Percentiles rank a stretch among this genome's conserved stretches.
Conservation (phyloP, 129 eudicot genomes). For the Flaveria brownii region DNA sequence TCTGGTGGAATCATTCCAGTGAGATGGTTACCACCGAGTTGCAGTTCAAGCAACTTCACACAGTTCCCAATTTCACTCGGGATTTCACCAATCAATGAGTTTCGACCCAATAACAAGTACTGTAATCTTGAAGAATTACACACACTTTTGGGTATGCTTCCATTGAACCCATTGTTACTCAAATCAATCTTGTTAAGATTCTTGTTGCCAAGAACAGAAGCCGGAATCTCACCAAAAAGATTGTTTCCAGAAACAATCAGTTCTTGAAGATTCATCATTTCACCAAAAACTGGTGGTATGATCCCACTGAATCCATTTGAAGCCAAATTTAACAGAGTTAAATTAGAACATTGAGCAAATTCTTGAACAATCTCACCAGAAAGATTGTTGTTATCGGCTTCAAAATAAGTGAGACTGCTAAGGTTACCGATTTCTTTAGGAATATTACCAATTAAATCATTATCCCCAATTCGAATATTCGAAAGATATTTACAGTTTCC, state of each 20-base stretch:
- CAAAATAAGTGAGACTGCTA: conserved; percentile 87
- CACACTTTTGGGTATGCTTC: conserved; percentile 74
- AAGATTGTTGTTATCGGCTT: conserved; percentile 86
- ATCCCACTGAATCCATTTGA: conserved; percentile 82
- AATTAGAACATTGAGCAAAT: conserved; percentile 74
- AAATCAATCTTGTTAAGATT: conserved; percentile 91
- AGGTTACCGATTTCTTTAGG: conserved; percentile 76
- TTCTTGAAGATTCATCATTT: conserved; percentile 75
- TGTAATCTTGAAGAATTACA: conserved; percentile 88
- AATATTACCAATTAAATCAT: conserved; percentile 64
- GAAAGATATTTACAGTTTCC: conserved; percentile 84
- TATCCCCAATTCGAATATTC: conserved; percentile 82
- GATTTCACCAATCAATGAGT: conserved; percentile 74
- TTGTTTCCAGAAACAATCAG: conserved; percentile 77
- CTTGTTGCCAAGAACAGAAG: conserved; percentile 64
- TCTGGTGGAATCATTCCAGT: conserved; percentile 84
- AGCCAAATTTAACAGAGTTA: conserved; percentile 83
- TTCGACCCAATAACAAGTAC: conserved; percentile 68
- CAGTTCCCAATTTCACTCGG: conserved; percentile 89
- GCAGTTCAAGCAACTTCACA: conserved; percentile 69
- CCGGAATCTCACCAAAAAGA: conserved; percentile 79
- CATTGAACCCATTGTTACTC: conserved; percentile 81
- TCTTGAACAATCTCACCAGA: conserved; percentile 83
- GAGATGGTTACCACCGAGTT: conserved; percentile 82
- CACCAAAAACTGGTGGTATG: conserved; percentile 72